Evolutionary conservation across 2,329 filamentous ascomycete genomes (phyloP).

Genomic region (Talaromyces sp.): DNA sequence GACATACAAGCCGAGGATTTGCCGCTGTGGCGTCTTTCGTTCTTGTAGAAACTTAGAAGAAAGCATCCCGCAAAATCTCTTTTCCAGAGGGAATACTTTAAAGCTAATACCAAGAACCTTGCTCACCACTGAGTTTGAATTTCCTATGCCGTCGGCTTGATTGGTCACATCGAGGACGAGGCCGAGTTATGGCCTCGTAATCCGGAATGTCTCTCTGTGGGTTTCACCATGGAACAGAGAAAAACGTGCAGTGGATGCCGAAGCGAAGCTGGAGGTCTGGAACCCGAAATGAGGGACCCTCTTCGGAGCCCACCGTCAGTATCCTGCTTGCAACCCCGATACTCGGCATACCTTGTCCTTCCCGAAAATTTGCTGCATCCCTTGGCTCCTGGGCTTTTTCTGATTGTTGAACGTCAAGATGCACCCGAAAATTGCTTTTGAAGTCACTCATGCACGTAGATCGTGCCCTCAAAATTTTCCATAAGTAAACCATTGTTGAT

Average conservation of each 20-base stretch:
- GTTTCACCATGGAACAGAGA: background rate
- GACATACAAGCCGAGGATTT: background rate
- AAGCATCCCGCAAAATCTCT: background rate
- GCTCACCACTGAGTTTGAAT: background rate
- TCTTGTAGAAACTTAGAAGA: background rate
- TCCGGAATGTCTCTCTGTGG: background rate
- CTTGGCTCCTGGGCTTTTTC: background rate
- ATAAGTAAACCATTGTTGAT: background rate
- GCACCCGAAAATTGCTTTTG: background rate
- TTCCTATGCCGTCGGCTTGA: background rate
- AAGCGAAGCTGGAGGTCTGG: background rate
- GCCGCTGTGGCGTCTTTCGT: background rate
- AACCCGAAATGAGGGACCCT: slow-evolving; percentile 3
- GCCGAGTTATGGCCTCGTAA: background rate
- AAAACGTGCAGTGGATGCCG: background rate
- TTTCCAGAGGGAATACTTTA: background rate
- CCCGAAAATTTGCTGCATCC: background rate
- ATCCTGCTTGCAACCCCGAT: background rate
- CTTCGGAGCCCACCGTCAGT: background rate
- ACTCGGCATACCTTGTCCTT: slow-evolving; percentile 4
- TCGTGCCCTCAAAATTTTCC: background rate
- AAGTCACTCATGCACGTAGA: background rate
- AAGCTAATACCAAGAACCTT: background rate
- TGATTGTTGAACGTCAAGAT: background rate
- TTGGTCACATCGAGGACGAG: background rate